Conservation (phyloP, 495 filamentous ascomycete species). For the Aspergillus steynii region DNA sequence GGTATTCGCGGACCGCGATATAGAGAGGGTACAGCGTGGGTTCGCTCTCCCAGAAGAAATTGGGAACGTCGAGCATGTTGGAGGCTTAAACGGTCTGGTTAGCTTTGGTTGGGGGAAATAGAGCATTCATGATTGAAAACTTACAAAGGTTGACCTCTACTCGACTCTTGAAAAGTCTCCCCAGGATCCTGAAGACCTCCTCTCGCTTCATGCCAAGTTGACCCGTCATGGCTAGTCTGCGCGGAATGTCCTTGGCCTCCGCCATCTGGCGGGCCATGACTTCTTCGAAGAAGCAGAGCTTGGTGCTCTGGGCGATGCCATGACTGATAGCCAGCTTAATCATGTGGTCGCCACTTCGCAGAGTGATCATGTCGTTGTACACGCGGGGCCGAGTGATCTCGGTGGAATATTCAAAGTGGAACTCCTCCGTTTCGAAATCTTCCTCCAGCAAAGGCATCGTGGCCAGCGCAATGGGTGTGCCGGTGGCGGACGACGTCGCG, state of each 20-base stretch:
- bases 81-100: constrained; percentile 60
- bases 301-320: constrained; percentile 96
- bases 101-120: constrained; percentile 5
- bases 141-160: constrained; percentile 98
- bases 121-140: constrained; percentile 24
- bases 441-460: constrained; percentile 72
- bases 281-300: constrained; percentile 95
- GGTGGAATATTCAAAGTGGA: constrained; percentile 95
- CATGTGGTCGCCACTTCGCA: constrained; percentile 95
- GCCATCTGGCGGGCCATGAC: constrained; percentile 93
- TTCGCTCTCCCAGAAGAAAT: constrained; percentile 98
- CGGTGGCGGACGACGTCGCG: constrained; percentile 58
- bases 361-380: constrained; percentile 99
- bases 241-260: constrained; percentile 88
- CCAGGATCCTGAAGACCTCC: constrained; percentile 89
- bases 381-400: constrained; percentile 83
- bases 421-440: constrained; percentile 97
- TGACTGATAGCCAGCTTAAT: constrained; percentile 97
- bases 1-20: constrained; percentile 90
- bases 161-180: constrained; percentile 84
- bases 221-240: constrained; percentile 83
- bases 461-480: constrained; percentile 59
- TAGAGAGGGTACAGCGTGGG: constrained; percentile 95
- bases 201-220: constrained; percentile 87
- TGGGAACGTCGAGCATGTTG: constrained; percentile 95